Base-by-base conservation (phyloP, 768 basidiomycete species). In the Termitomyces sp. region DNA sequence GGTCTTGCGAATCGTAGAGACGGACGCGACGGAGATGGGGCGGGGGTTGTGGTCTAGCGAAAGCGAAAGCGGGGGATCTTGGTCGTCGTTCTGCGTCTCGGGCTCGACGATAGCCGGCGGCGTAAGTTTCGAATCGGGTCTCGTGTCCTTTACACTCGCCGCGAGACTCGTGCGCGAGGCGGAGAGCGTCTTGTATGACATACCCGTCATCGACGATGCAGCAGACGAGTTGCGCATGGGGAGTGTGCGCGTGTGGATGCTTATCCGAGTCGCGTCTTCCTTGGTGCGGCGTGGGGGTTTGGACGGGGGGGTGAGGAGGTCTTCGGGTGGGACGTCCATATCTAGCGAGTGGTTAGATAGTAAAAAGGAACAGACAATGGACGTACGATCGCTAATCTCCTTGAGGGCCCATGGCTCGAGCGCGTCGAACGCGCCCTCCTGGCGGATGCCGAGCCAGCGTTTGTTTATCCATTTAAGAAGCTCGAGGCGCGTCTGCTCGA, bases 331-430 rank as follows among this genome's bases (percentile, higher is more conserved):
- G 11, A 94, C 82, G 65, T 95, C 91, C 50, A 95, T 82, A 65
- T 89, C 93, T 93, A 61, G 27, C 35, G 13, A 38, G 5, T 33
- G 32, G 39, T 42, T 23, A 63, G 38, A 40, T 38, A 25, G 44
- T 32, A 31, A n/a, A 35, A 42, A 38, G 22, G 7, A 51, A 29
- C 35, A 33, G 44, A 48, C 18, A 23, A n/a, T n/a, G 16, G 31
- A 76, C 88, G 62, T 58, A 91, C 92, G 80, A 63, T 89, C 83
- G 39, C 84, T 81, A 38, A 98, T 92, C 64, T 98, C 96, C 66
- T 92, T 88, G 51, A 95, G 67, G 0, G 89, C 85, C 92, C 93
- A 97, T 4, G 78, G 79, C 46, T 96, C 92, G n/a, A 98, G 76
- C 4, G 71, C 65, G 48, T 88, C 86, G 62, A 98, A 96, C 0